Base-by-base conservation (phyloP, 2,329 filamentous ascomycete species). In the Fonsecaea pugnacius region DNA sequence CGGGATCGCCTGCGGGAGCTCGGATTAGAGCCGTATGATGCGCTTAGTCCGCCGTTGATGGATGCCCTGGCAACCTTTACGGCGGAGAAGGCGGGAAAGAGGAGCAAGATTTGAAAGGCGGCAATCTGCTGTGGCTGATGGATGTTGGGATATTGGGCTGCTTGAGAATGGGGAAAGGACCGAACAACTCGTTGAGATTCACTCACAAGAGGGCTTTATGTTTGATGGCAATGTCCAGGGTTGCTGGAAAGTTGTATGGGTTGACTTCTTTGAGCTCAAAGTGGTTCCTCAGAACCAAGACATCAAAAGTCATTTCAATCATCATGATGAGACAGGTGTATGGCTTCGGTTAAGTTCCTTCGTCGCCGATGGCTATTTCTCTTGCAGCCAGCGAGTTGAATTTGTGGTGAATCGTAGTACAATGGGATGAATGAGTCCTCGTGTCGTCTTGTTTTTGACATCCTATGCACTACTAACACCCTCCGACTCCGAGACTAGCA, bases 1-100 rank as follows among this genome's bases (percentile, higher is more conserved):
- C 79, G 87, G 48, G 69, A 65, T 2, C 83, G 80, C 73, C 80
- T 90, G 64, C 81, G 80, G 76, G 71, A 73, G 1, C 69, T 84
- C 18, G 87, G 87, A 0, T 75, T 90, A 56, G 79, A 87, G 77
- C 79, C 83, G 1, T 90, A 89, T 73, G 87, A 90, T 74, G 80
- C 80, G 18, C 77, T 90, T 52, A 85, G 81, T 4, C 87, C 87
- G 18, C 66, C 79, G 2, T 75, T 90, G 71, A 89, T 89, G 88
- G 87, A 90, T 71, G 76, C 79, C 32, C 79, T 87, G 61, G 82
- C 85, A 8, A 82, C 84, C 1, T 86, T 78, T 72, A 84, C 82
- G 0, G 86, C 79, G 0, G 77, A 85, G 77, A 84, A 77, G 69
- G 70, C 72, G 3, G 78, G 78, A 24, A 56, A 59, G 30, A 58